Base-by-base conservation (phyloP, 176 grass and related monocot genomes). In the Cenchrus purpureus region DNA sequence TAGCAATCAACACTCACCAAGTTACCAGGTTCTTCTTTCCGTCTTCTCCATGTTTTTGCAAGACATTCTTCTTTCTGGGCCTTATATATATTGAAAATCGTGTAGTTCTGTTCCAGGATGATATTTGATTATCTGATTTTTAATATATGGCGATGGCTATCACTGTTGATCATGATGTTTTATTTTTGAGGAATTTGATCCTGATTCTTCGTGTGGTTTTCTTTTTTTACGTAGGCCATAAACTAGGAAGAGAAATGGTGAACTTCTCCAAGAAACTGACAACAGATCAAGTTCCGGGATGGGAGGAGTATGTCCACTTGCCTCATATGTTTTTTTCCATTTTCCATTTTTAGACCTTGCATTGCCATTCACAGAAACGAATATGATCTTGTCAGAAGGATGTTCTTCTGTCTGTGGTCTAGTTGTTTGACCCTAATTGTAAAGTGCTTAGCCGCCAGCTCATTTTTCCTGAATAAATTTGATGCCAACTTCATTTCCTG, bases 211-310 rank as follows among this genome's bases (percentile, higher is more conserved):
- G 8, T 71, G 58, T 17, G 12, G 10, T 58, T 44, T 29, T 64
- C 6, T 48, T 19, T 29, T 61, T 20, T 20, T 7, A 49, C 12
- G 9, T 48, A 73, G 80, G 42, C 7, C 42, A 73, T 48, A 34
- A 54, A 32, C 43, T 6, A 32, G 13, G 55, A 60, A 60, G n/a
- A 54, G 70, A 79, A 61, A 86, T 86, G 84, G 84, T 86, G 42
- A 80, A 80, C 84, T 86, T 86, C 77, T 77, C 84, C 66, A 80
- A 58, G 49, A 86, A 61, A 48, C 52, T 86, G 65, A 68, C 84
- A 61, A 56, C 32, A 56, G 76, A 86, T 86, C 84, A 80, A 59
- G 61, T 86, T 80, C 76, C 65, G 72, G 84, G 78, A 86, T 86
- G 84, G 84, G 78, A 49, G 58, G 75, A 86, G 84, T 86, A 86